Base-by-base conservation (phyloP, 2,329 filamentous ascomycete species). In the Chrysoporthe deuterocubensis region DNA sequence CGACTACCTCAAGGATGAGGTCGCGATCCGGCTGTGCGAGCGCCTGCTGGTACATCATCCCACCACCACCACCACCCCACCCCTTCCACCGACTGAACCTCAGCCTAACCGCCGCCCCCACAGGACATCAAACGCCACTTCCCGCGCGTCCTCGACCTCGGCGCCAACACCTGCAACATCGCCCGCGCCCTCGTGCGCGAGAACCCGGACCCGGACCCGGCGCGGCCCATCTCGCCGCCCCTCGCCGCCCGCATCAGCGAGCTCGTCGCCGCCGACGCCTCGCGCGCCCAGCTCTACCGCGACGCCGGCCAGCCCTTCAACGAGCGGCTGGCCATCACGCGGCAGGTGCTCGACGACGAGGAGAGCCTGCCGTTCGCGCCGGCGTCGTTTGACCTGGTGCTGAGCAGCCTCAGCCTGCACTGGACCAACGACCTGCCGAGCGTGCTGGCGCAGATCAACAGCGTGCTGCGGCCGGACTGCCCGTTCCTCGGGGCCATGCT, bases 371-470 rank as follows among this genome's bases (percentile, higher is more conserved):
- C 93, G 0, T 97, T 90, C 77, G 87, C 60, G 82, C 91, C 4
- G 87, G 89, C 26, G 71, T 89, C 90, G 3, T 98, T 97, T 78
- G 94, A 98, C 77, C 89, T 97, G 6, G 92, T 97, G 13, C 83
- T 99, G 70, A 97, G 93, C 76, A 97, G 92, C 66, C 82, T 97
- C 68, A 94, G 92, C 67, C 84, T 99, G 77, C 96, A 99, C 80
- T 99, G 96, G 96, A 92, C 97, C 83, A 99, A 99, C 78, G 93
- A 99, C 78, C 87, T 99, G 5, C 96, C 96, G 0, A 92, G 91
- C 1, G 83, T 96, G 13, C 85, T 99, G 2, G 84, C 89, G 1
- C 93, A 97, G 76, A 91, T 97, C 76, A 97, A 97, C 82, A 86
- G 87, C 71, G 83, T 96, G 44, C 85, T 99, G 37, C 97, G 96